Base-by-base conservation (phyloP, 2,329 filamentous ascomycete genomes). In the Ascochyta viciae-villosae region DNA sequence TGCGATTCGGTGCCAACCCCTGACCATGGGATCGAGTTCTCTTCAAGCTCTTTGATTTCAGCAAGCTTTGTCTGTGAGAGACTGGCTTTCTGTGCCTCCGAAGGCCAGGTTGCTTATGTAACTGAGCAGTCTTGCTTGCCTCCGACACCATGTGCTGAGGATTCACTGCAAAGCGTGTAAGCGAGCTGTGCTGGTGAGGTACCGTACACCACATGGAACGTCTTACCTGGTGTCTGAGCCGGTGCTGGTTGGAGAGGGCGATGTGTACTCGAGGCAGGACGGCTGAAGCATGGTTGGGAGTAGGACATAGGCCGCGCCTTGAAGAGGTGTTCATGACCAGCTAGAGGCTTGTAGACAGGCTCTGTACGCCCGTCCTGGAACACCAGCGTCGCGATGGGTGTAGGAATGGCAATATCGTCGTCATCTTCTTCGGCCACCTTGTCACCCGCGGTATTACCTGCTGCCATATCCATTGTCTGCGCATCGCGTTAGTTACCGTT, bases 281-380 rank as follows among this genome's bases (percentile, higher is more conserved):
- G 29, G 26, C 24, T 54, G 19, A 46, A 42, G 15, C 38, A 24
- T 34, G 43, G 24, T 40, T 53, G 37, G 3, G 41, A 31, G 22
- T 27, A 33, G 6, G 13, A 23, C 37, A 29, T 39, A 3, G 53
- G 33, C n/a, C 34, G 42, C 29, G 56, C 50, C 24, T 46, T 58
- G 41, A 67, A 67, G 7, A 70, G 44, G 26, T 71, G 66, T 39
- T 70, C 68, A 33, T 68, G 70, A 33, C 68, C 68, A 6, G 55
- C 50, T 10, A 71, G 57, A 4, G 68, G 67, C 33, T 50, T 48
- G 44, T 64, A 66, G 23, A 64, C 57, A 33, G 61, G 56, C 34
- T 59, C 53, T n/a, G 61, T 62, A 12, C 63, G 61, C 22, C 67
- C 68, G 41, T 67, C 57, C 8, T 63, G 58, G 16, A 65, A 59